These are phyloP conservation scores for Phycomyces blakesleeanus DNA, from an alignment of 192 early-diverging fungal species.

Conservation along the genomic window DNA sequence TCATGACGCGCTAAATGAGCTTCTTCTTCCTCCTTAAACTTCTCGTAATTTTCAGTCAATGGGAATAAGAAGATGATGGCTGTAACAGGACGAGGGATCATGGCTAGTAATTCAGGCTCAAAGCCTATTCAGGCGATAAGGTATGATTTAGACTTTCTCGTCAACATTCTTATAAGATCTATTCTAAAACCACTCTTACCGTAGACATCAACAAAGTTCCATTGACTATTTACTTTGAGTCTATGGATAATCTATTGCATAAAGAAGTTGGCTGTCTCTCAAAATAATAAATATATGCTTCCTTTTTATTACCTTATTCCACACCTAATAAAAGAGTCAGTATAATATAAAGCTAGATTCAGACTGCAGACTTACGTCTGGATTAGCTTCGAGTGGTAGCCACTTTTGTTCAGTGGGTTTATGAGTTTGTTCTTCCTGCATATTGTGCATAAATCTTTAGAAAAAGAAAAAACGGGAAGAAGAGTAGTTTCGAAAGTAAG, in stretches of 20 bases:
- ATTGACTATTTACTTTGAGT: conserved; percentile 59
- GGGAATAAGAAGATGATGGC: conserved; percentile 92
- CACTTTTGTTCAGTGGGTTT: conserved; percentile 48
- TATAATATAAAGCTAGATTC: background rate
- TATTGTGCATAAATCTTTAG: background rate
- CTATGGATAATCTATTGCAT: conserved; percentile 55
- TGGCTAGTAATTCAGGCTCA: conserved; percentile 75
- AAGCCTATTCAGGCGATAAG: conserved; percentile 64
- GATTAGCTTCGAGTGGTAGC: conserved; percentile 89
- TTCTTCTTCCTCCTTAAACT: conserved; percentile 47
- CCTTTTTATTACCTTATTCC: conserved; percentile 52
- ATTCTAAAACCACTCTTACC: too few species aligned
- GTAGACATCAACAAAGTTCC: conserved; percentile 78
- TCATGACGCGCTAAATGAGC: conserved; percentile 40
- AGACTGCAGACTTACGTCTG: conserved; percentile 53
- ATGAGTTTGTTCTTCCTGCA: background rate
- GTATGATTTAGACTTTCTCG: too few species aligned
- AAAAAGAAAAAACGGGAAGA: background rate
- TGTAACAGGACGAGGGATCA: conserved; percentile 78
- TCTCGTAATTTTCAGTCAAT: conserved; percentile 55
- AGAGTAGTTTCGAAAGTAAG: background rate
- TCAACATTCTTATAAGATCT: too few species aligned
- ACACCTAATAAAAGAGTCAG: conserved; percentile 48
- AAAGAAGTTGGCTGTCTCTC: background rate
- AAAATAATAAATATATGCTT: background rate